Conservation (phyloP, 2,329 filamentous ascomycete genomes). For the Grosmannia clavigera region DNA sequence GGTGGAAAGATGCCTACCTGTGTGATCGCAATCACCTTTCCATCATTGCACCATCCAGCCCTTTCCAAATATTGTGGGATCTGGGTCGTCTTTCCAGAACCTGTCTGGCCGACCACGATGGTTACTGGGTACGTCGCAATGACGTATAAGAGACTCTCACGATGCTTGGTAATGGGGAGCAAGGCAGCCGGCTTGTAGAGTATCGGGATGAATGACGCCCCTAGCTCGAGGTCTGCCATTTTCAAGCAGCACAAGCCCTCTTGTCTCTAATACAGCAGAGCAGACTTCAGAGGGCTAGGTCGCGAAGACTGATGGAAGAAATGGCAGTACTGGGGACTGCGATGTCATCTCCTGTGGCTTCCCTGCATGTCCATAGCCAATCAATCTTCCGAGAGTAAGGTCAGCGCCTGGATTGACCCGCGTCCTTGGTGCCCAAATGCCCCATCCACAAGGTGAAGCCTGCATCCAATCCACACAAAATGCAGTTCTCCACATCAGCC, state of each 20-base stretch:
- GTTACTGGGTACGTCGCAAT: slow-evolving; percentile 76
- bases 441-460: background rate
- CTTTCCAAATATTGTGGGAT: slow-evolving; percentile 83
- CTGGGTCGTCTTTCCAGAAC: slow-evolving; percentile 91
- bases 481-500: background rate
- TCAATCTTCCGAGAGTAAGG: background rate
- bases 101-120: slow-evolving; percentile 86
- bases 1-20: slow-evolving; percentile 33
- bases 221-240: slow-evolving; percentile 46
- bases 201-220: slow-evolving; percentile 58
- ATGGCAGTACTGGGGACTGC: background rate
- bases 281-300: background rate
- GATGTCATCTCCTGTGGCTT: background rate
- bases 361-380: background rate
- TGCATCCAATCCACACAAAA: background rate
- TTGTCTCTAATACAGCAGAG: background rate
- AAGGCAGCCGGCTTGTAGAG: slow-evolving; percentile 76
- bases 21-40: slow-evolving; percentile 75
- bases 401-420: background rate
- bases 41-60: slow-evolving; percentile 77
- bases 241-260: background rate
- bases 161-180: slow-evolving; percentile 77
- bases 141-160: slow-evolving; percentile 67
- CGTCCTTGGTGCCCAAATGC: background rate
- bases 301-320: background rate